Evolutionary conservation across 768 basidiomycete species (phyloP), one percentile per base, ranked within the genome.

Genomic region (Boletus patriciae): DNA sequence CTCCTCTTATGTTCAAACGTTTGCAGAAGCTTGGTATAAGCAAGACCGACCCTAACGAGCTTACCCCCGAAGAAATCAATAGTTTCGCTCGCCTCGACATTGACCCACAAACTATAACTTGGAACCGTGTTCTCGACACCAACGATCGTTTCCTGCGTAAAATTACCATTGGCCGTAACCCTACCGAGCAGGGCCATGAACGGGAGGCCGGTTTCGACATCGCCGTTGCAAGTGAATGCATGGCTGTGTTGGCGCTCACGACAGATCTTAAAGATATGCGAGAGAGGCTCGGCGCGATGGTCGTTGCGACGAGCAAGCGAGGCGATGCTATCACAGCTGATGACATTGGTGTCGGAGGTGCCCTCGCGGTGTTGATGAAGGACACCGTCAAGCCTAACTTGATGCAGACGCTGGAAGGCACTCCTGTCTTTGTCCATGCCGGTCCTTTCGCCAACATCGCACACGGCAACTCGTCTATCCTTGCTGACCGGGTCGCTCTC

Each of bases 371-470:
- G 50, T 82, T 99, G 60, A 90, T 99, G 87, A 98, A 98, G 78
- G 96, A 99, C 66, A 92, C 97, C 16, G 94, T 99, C 78, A 99
- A 98, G 77, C 96, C 96, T 23, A 99, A 98, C 70, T 75, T 99
- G 60, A 99, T 99, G 96, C 96, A 99, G 74, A 94, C 95, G 4
- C 79, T 98, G 40, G 90, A 98, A 86, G 96, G 96, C 43, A 99
- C 96, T 1, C 96, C 96, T 38, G 97, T 99, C 61, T 98, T 99
- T 68, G 97, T 99, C 6, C 96, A 98, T 71, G 96, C 96, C 5
- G 96, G 96, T 52, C 97, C 96, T 27, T 99, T 99, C 71, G 96
- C 96, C 62, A 98, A 99, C 80, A 99, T 99, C 60, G 96, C 96
- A 1, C 96, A 98, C 67, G 93, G 94, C 45, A 99, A 98, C 76